phyloP scores from a whole-genome alignment of 1,284 basidiomycete genomes.

The Spongispora temasekensis region DNA sequence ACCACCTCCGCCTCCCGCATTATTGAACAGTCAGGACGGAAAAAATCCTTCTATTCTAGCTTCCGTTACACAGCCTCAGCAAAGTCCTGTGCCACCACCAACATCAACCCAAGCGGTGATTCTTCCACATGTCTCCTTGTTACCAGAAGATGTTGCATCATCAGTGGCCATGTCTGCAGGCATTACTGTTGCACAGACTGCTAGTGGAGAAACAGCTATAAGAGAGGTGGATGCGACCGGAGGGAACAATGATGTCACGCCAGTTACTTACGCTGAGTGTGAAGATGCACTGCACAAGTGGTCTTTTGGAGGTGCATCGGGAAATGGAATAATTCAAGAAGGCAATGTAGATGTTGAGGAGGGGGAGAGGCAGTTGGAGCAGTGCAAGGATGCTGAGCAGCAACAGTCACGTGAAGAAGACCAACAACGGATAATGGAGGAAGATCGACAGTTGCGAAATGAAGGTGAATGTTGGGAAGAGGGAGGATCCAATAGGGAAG shows the following conservation, averaged over 20 bases:
- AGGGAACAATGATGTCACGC: background rate
- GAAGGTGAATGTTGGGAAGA: too few species aligned
- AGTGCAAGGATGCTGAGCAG: background rate
- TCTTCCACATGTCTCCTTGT: slow-evolving; percentile 2
- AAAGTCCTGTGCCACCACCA: background rate
- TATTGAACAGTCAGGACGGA: slow-evolving; percentile 7
- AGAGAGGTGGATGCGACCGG: slow-evolving; percentile 5
- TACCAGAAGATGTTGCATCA: too few species aligned
- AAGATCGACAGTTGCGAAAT: slow-evolving; percentile 2
- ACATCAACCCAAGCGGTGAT: slow-evolving; percentile 4
- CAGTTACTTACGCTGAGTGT: slow-evolving; percentile 1
- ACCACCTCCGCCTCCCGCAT: slow-evolving; percentile 15
- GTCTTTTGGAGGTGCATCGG: background rate
- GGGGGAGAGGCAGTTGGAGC: background rate
- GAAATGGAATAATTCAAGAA: background rate
- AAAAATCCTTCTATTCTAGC: background rate
- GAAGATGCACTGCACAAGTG: background rate
- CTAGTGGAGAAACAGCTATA: background rate
- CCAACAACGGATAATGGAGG: slow-evolving; percentile 12
- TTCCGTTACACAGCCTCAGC: slow-evolving; percentile 9
- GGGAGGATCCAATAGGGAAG: background rate
- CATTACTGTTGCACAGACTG: too few species aligned
- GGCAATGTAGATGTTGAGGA: slow-evolving; percentile 1
- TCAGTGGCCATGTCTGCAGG: too few species aligned
- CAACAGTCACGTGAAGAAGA: slow-evolving; percentile 16